Base-by-base conservation (phyloP, 1,284 basidiomycete species). In the Athelia sp. region DNA sequence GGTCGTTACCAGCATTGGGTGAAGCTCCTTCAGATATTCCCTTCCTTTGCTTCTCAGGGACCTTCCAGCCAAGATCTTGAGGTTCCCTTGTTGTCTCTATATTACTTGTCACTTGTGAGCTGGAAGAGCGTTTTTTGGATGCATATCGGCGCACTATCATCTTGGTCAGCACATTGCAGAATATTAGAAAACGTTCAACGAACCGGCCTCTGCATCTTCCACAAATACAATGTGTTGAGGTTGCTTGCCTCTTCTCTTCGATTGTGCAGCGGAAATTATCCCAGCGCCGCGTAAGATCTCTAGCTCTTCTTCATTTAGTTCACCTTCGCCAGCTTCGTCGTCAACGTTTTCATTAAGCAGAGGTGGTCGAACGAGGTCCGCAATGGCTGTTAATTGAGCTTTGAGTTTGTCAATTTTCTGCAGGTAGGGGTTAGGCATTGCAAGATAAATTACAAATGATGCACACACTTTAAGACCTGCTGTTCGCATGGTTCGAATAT, bases 391-490 rank as follows among this genome's bases (percentile, higher is more conserved):
- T 23, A 93, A 69, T 57, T 86, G 81, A 18, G 60, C 70, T 66
- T 87, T 90, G 32, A 92, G 67, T 58, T 76, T 82, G 65, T 88
- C 86, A 32, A 92, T 90, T 88, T 90, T 90, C 90, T 92, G 55
- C 22, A n/a, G n/a, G 45, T 29, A 47, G 44, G 42, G 11, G 29
- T 23, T 15, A 31, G 17, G 45, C 29, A 15, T 14, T n/a, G 42
- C 43, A 35, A 19, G 34, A n/a, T n/a, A 9, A 31, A 17, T n/a
- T 21, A 31, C 42, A 46, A 38, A 36, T 47, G 21, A 35, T 34
- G 17, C 14, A 65, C 75, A 49, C 46, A 93, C 94, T 72, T 93
- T 94, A 54, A 86, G 75, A 50, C 90, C 86, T 23, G 86, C 78
- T 10, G 84, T 68, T 53, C 91, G 75, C 78, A 91, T 88, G 0